Conservation (phyloP, 2,329 filamentous ascomycete genomes). For the Emergomyces africanus region DNA sequence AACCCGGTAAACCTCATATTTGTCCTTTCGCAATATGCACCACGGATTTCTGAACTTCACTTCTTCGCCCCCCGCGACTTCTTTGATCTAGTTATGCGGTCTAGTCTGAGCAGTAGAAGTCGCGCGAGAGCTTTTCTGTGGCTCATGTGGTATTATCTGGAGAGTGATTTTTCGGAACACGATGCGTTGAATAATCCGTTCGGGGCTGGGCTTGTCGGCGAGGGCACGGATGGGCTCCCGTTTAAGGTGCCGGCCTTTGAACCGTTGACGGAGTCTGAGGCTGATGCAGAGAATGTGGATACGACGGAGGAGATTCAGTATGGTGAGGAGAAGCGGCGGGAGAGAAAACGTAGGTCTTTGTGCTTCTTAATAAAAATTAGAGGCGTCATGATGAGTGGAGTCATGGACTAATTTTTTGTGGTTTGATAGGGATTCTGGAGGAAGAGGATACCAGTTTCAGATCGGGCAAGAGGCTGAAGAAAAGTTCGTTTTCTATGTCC, state of each 20-base stretch:
- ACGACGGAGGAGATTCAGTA: constrained; percentile 36
- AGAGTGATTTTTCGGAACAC: constrained; percentile 85
- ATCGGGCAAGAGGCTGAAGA: constrained; percentile 33
- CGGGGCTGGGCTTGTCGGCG: constrained; percentile 41
- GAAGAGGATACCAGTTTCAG: constrained; percentile 35
- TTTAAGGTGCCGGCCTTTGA: constrained; percentile 37
- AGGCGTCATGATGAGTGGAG: not conserved
- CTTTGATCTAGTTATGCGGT: constrained; percentile 91
- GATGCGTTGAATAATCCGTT: constrained; percentile 87
- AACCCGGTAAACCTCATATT: constrained; percentile 98
- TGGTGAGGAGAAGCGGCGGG: constrained; percentile 36
- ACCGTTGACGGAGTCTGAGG: constrained; percentile 36
- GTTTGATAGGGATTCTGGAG: constrained; percentile 30
- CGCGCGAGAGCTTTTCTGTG: constrained; percentile 83
- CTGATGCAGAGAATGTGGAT: constrained; percentile 39
- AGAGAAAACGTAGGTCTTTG: constrained; percentile 31
- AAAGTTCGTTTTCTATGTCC: constrained; percentile 18
- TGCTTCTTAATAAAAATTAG: not conserved
- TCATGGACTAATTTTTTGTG: constrained; percentile 7
- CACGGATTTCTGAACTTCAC: constrained; percentile 85
- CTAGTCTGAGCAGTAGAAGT: constrained; percentile 66
- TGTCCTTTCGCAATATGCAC: constrained; percentile 76
- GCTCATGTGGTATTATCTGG: constrained; percentile 99
- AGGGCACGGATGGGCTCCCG: constrained; percentile 31
- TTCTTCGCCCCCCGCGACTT: constrained; percentile 80